Evolutionary conservation across 805 yeast genomes (phyloP).

Genomic region (Lipomyces spencermartinsiae): DNA sequence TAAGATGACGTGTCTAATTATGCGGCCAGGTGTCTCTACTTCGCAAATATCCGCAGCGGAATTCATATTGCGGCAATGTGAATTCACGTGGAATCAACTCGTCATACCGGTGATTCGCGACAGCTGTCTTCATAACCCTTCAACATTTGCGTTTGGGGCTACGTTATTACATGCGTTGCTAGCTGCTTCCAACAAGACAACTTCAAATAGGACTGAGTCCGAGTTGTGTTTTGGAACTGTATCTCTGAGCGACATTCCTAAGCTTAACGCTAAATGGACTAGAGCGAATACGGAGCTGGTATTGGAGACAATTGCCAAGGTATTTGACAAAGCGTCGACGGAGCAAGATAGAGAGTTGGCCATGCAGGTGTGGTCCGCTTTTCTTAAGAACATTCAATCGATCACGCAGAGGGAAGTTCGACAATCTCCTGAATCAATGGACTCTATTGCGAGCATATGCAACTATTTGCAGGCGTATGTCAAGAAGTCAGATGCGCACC

Average conservation of each 20-base stretch:
- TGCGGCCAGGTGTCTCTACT: slow-evolving; percentile 15
- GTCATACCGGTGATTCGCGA: slow-evolving; percentile 26
- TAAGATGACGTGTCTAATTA: slow-evolving; percentile 15
- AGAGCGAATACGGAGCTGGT: slow-evolving; percentile 16
- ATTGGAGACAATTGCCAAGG: slow-evolving; percentile 13
- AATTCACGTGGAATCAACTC: slow-evolving; percentile 23
- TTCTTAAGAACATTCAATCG: slow-evolving; percentile 17
- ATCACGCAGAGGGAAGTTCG: slow-evolving; percentile 31
- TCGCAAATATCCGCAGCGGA: slow-evolving; percentile 10
- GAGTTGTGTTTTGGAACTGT: slow-evolving; percentile 24
- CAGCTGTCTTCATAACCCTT: slow-evolving; percentile 14
- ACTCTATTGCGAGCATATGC: slow-evolving; percentile 24
- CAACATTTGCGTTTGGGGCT: slow-evolving; percentile 11
- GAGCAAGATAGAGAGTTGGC: neutral
- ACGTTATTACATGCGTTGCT: slow-evolving; percentile 10
- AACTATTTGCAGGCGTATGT: slow-evolving; percentile 20
- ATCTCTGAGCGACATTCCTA: slow-evolving; percentile 18
- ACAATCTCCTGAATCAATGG: slow-evolving; percentile 26
- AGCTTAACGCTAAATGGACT: slow-evolving; percentile 30
- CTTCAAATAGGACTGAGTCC: slow-evolving; percentile 6
- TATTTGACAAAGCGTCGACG: slow-evolving; percentile 20
- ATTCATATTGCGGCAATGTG: slow-evolving; percentile 14
- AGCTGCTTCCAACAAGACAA: slow-evolving; percentile 8
- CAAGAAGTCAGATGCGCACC: slow-evolving; percentile 1
- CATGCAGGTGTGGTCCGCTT: slow-evolving; percentile 24